These are phyloP conservation scores for Phytophthora constricta DNA, from an alignment of 352 stramenopile genomes.

Conservation along the genomic window DNA sequence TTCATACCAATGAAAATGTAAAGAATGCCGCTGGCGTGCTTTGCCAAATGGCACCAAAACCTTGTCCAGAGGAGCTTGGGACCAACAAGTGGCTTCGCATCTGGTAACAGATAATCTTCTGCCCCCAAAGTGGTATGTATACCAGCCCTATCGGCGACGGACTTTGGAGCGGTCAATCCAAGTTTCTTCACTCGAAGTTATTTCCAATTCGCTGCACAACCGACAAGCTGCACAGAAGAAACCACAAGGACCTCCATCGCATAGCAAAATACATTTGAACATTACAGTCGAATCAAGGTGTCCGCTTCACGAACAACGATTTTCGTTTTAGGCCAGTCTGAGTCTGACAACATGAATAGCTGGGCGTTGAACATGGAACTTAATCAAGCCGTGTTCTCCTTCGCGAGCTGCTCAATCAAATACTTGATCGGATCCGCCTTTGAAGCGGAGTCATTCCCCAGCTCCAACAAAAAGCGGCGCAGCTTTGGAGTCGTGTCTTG, in stretches of 20 bases:
- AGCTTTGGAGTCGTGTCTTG: slow-evolving; percentile 33
- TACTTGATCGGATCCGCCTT: slow-evolving; percentile 11
- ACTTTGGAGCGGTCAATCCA: too few relatives aligned
- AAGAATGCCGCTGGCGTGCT: slow-evolving; percentile 12
- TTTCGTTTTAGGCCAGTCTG: too few relatives aligned
- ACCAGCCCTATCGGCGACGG: background rate
- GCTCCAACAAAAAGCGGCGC: slow-evolving; percentile 9
- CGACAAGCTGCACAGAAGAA: too few relatives aligned
- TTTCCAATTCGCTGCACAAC: too few relatives aligned
- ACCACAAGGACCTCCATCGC: too few relatives aligned
- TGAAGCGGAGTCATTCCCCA: slow-evolving; percentile 1
- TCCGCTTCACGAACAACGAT: too few relatives aligned
- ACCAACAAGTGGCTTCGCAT: slow-evolving; percentile 25
- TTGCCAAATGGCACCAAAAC: slow-evolving; percentile 2
- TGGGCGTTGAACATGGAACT: background rate
- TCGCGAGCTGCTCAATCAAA: slow-evolving; percentile 7
- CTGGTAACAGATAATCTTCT: slow-evolving; percentile 24
- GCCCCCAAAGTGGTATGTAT: background rate
- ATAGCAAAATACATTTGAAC: too few relatives aligned
- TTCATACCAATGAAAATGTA: background rate
- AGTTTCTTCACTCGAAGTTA: too few relatives aligned
- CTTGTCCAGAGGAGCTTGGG: background rate
- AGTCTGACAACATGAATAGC: background rate
- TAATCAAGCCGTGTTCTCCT: background rate
- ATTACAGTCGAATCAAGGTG: too few relatives aligned